Evolutionary conservation across 2,329 filamentous ascomycete species (phyloP).

Genomic region (Colletotrichum sp.): DNA sequence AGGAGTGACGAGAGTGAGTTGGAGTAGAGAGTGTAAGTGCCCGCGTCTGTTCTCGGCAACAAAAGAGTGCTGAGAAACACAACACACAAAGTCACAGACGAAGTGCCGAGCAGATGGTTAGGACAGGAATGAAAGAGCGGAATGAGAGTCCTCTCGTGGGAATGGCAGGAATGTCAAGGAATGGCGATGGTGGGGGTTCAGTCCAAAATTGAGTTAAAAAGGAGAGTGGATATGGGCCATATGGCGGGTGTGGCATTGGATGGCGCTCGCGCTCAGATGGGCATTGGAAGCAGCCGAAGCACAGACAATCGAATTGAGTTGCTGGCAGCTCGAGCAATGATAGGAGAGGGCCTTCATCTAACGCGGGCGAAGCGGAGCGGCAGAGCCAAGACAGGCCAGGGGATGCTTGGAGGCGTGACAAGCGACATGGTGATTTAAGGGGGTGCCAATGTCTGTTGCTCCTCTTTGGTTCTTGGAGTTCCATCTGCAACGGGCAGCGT

Average conservation of each 20-base stretch:
- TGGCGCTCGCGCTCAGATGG: neutral
- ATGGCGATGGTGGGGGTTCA: slow-evolving; percentile 6
- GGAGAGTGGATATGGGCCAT: neutral
- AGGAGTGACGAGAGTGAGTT: slow-evolving; percentile 10
- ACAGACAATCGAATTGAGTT: slow-evolving; percentile 7
- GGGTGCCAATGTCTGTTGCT: slow-evolving; percentile 18
- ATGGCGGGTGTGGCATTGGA: neutral
- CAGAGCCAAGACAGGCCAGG: slow-evolving; percentile 12
- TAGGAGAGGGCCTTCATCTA: slow-evolving; percentile 15
- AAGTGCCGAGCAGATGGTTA: neutral
- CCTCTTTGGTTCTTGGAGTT: slow-evolving; percentile 14
- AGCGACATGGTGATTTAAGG: slow-evolving; percentile 20
- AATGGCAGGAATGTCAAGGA: neutral
- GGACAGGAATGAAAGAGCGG: neutral
- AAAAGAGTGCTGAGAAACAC: neutral
- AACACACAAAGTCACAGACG: neutral
- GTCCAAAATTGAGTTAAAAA: neutral
- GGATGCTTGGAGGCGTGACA: slow-evolving; percentile 6
- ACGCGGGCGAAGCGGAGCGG: neutral
- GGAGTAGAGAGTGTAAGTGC: neutral
- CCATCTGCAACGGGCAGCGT: slow-evolving; percentile 19
- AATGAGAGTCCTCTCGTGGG: neutral
- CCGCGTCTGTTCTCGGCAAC: neutral
- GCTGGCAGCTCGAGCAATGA: neutral
- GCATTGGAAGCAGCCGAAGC: neutral